Evolutionary conservation across 1,284 basidiomycete species (phyloP), one percentile per base, ranked within the genome.

Genomic region (Coniferiporia weirii): DNA sequence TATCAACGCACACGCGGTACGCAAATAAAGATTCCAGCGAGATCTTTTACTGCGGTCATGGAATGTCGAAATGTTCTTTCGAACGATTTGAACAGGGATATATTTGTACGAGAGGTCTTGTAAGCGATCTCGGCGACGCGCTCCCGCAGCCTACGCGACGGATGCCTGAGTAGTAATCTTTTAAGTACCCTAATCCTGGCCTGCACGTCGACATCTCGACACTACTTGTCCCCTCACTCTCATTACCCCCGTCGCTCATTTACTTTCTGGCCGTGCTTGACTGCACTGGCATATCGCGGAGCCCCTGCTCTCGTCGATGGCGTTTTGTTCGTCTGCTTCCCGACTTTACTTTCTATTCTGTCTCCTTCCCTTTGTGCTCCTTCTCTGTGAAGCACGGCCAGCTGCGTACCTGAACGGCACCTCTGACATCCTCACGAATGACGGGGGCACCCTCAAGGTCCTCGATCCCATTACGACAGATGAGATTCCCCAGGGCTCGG

Each of bases 401-500:
- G 12, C 53, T 19, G 50, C 56, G 9, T 57, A 40, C 43, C 15
- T 40, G 27, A 57, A 61, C 35, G 59, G 59, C 46, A 61, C 59
- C 34, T 52, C 43, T 12, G 50, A 57, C 63, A 65, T 77, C 52
- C 69, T 80, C 52, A 71, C 69, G 46, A 73, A 75, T 60, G 66
- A 66, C 2, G 71, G 75, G 47, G 84, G 80, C 8, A 74, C 70
- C 38, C 68, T 70, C 1, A 54, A 70, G 54, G 76, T 84, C 17
- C 71, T 80, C 61, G 75, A 83, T 62, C 70, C 80, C 3, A 22
- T 45, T 27, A 80, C 80, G 0, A 69, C 71, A 15, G 64, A 73
- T 48, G 55, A 68, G 27, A 74, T 86, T 15, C 68, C 76, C 2
- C 85, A 87, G 68, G 80, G 79, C 0, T 57, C 72, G 5, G 84